Percentiles rank a stretch among this genome's conserved stretches.
Evolutionary conservation across 2,329 filamentous ascomycete species (phyloP).

Genomic region (Pestalotiopsis sp.): DNA sequence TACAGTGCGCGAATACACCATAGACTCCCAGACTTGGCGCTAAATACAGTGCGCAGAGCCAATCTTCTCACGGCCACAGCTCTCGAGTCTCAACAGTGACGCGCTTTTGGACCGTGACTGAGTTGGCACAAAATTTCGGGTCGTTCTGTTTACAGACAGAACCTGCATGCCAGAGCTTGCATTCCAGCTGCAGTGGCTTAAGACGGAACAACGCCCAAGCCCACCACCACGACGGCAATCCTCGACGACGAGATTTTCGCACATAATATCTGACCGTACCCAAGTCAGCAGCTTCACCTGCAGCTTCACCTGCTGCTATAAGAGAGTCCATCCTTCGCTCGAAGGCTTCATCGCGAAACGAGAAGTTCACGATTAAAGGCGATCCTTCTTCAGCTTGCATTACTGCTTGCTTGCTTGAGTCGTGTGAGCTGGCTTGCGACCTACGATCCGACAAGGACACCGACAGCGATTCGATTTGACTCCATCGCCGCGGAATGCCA

Average conservation of each 20-base stretch:
- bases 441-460: background rate
- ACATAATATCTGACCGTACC: background rate
- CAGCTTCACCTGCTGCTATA: background rate
- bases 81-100: conserved; percentile 1
- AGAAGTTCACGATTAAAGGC: background rate
- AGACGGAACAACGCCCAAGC: background rate
- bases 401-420: background rate
- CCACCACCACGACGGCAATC: background rate
- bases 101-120: conserved; percentile 9
- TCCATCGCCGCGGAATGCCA: conserved; percentile 60
- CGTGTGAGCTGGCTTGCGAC: background rate
- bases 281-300: background rate
- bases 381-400: background rate
- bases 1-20: background rate
- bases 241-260: background rate
- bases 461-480: background rate
- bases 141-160: background rate
- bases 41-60: background rate
- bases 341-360: background rate
- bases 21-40: background rate
- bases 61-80: background rate
- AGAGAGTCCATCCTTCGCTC: background rate
- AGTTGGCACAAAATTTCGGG: conserved; percentile 8
- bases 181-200: background rate
- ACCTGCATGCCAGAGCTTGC: background rate